Base-by-base conservation (phyloP, 1,284 basidiomycete genomes). In the Cryptococcus depauperatus region DNA sequence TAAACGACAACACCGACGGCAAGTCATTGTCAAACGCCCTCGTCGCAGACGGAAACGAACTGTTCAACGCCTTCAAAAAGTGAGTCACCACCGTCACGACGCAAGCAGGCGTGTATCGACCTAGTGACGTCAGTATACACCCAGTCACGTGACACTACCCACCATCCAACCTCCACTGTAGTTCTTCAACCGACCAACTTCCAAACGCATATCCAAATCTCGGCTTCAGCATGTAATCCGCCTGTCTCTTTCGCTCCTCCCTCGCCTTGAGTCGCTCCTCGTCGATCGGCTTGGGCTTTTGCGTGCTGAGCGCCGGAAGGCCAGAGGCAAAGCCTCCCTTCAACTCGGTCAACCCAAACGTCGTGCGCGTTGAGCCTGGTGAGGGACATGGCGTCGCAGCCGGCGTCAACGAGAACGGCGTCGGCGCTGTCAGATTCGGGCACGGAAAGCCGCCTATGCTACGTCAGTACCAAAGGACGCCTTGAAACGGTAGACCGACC, bases 341-440 rank as follows among this genome's bases (percentile, higher is more conserved):
- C 7, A 16, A 16, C 11, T 44, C 32, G 14, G 28, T 37, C 18
- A 55, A 26, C 18, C 47, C 45, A 30, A 57, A 57, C 22, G 46
- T 40, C 2, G 44, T 41, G 29, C 46, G 41, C 25, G 28, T 29
- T 2, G 51, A 54, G 10, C 61, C 57, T 8, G 62, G 62, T 5
- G 62, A 62, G 0, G 55, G 52, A 19, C 44, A 44, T 13, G 62
- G 62, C 1, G 62, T 64, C 16, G 47, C 45, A 11, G 60, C 57
- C 5, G 62, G 62, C 16, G 62, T 62, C 44, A 61, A 46, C 26
- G 54, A 50, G 56, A 56, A 64, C 6, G 62, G 62, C 3, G 62
- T 62, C 1, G 62, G 62, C 1, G 62, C 61, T n/a, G 59, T 57
- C 19, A 65, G 46, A 43, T 65, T 65, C 9, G 62, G 62, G 23